phyloP scores from a whole-genome alignment of 805 yeast genomes.

The Debaryomyces castellii region DNA sequence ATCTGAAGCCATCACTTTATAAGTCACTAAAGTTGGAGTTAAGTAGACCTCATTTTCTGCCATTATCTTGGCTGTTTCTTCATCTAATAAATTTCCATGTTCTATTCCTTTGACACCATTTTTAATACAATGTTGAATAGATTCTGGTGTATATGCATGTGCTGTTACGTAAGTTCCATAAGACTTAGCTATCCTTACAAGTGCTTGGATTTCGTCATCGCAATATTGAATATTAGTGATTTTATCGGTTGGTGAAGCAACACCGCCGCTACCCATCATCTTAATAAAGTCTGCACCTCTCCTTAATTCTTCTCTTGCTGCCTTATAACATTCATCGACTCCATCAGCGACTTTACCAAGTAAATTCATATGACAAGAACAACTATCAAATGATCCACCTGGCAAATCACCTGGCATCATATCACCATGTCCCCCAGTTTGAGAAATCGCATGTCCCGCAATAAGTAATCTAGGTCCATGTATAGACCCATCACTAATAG shows the following conservation, averaged over 20 bases:
- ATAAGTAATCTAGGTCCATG: constrained; percentile 22
- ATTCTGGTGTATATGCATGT: constrained; percentile 22
- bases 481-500: constrained; percentile 22
- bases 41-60: constrained; percentile 17
- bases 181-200: constrained; percentile 21
- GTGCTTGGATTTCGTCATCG: constrained; percentile 22
- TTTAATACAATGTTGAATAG: constrained; percentile 19
- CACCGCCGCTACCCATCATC: constrained; percentile 29
- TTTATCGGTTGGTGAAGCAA: constrained; percentile 25
- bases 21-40: constrained; percentile 26
- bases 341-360: constrained; percentile 24
- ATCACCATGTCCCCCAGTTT: constrained; percentile 29
- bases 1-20: constrained; percentile 25
- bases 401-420: constrained; percentile 18
- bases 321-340: constrained; percentile 18
- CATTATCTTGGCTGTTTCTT: constrained; percentile 22
- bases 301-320: constrained; percentile 23
- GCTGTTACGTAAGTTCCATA: constrained; percentile 26
- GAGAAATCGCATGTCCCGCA: constrained; percentile 22
- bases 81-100: constrained; percentile 26
- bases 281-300: constrained; percentile 24
- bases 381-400: constrained; percentile 19
- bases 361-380: constrained; percentile 19
- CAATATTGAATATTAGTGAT: constrained; percentile 21
- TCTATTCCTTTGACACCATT: constrained; percentile 27